A percentile compares a stretch with the other conserved stretches of the same genome.
These are phyloP conservation scores for Globisporangium iwayamae DNA, from an alignment of 352 stramenopile genomes.

Conservation along the genomic window DNA sequence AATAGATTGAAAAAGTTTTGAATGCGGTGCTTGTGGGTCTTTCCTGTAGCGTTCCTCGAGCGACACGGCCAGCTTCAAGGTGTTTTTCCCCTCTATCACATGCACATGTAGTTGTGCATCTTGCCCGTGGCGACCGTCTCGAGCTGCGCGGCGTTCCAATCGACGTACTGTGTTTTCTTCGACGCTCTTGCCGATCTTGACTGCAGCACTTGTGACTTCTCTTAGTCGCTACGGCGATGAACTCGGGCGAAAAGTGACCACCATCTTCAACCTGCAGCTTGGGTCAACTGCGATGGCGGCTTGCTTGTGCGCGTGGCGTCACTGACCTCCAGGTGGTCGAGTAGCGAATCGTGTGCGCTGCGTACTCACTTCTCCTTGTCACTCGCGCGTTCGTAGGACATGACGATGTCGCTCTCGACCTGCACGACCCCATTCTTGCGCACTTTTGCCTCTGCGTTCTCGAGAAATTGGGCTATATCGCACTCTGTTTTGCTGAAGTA, in stretches of 20 bases:
- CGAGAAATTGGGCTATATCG: too few relatives aligned
- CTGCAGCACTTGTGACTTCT: slow-evolving; percentile 60
- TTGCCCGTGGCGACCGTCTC: slow-evolving; percentile 94
- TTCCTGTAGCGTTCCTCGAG: too few relatives aligned
- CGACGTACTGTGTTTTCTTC: slow-evolving; percentile 63
- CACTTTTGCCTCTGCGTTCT: slow-evolving; percentile 23
- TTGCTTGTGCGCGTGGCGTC: slow-evolving; percentile 22
- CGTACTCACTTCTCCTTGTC: slow-evolving; percentile 93
- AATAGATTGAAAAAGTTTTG: too few relatives aligned
- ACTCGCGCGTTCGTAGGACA: slow-evolving; percentile 90
- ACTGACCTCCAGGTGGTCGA: slow-evolving; percentile 37
- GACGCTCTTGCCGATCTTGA: slow-evolving; percentile 92
- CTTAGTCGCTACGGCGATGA: slow-evolving; percentile 50
- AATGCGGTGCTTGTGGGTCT: too few relatives aligned
- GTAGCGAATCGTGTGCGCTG: slow-evolving; percentile 95
- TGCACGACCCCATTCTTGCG: slow-evolving; percentile 83
- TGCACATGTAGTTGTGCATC: slow-evolving; percentile 83
- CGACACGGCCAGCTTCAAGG: too few relatives aligned
- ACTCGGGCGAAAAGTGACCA: slow-evolving; percentile 73
- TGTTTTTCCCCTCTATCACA: too few relatives aligned
- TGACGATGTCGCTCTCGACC: slow-evolving; percentile 97
- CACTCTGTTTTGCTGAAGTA: too few relatives aligned
- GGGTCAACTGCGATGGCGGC: slow-evolving; percentile 20
- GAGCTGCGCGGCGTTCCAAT: slow-evolving; percentile 98
- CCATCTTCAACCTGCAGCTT: not conserved